Base-by-base conservation (phyloP, 495 filamentous ascomycete genomes). In the Chaetomium cochliodes region DNA sequence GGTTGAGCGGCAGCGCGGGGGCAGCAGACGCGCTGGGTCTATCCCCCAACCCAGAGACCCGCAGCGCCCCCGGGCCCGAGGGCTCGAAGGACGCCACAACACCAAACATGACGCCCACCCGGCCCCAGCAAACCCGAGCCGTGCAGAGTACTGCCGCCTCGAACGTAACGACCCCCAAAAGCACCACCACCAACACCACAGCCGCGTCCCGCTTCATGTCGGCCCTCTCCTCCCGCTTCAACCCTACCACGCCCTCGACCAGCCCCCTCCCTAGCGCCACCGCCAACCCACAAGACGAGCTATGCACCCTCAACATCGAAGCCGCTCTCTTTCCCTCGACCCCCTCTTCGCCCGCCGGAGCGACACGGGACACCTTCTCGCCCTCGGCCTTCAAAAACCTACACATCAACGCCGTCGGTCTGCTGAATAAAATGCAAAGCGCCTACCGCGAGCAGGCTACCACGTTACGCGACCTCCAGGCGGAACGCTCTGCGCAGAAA, bases 361-460 rank as follows among this genome's bases (percentile, higher is more conserved):
- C 46, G n/a, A 3, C 74, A 12, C 73, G 76, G 42, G 80, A 87
- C 65, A 67, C 82, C 52, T 81, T 86, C 71, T 88, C 85, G 3
- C 85, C 86, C 1, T 83, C 87, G 11, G 86, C 88, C 5, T 88
- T 89, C 79, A 86, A 90, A 70, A 86, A 87, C 68, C 79, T 93
- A 12, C 84, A 89, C 42, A 75, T 79, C 53, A 90, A 87, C 69
- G 90, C 91, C 47, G 80, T 87, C 56, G 80, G 78, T n/a, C 76
- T 92, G 13, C 75, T 92, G 20, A 73, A 77, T 53, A 82, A 79
- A 58, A 81, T 92, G 73, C 92, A 93, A 70, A 77, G 79, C 41
- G 91, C 90, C 22, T 93, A 92, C 78, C 85, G 85, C 59, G 75
- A 84, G 66, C 83, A 87, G 12, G 84, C 82, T 1, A 74, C 83